Conservation (phyloP, 1,284 basidiomycete genomes). For the Pascua sp. region DNA sequence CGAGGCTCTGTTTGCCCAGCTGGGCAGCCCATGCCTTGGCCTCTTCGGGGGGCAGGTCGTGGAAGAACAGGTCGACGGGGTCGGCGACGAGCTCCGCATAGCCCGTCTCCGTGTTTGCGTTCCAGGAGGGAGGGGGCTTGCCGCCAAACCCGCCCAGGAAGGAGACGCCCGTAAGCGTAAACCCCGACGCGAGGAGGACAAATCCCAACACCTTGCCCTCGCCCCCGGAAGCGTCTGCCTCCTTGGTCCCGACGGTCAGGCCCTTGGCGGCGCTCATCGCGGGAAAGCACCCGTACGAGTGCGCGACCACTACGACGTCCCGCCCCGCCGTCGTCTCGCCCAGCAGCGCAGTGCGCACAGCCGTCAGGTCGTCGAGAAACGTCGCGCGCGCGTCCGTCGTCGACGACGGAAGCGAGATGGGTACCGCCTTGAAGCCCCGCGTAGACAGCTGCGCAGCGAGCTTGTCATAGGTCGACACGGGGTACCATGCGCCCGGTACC, state of each 20-base stretch:
- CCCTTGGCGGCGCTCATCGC: background rate
- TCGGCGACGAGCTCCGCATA: conserved; percentile 2
- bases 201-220: conserved; percentile 2
- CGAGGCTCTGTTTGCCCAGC: background rate
- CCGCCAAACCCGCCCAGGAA: background rate
- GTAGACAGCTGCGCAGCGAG: background rate
- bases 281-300: conserved; percentile 2
- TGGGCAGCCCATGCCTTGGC: background rate
- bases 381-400: background rate
- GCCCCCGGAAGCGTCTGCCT: background rate
- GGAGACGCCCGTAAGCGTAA: background rate
- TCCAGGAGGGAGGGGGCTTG: background rate
- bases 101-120: background rate
- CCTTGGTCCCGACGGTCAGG: background rate
- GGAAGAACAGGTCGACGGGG: conserved; percentile 5
- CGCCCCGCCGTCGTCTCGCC: background rate
- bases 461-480: background rate
- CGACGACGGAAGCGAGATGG: background rate
- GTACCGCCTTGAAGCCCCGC: background rate
- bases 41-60: conserved; percentile 2
- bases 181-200: background rate
- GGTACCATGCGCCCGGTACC: conserved; percentile 1
- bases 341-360: background rate
- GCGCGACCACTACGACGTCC: conserved; percentile 2
- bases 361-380: conserved; percentile 1